Conservation (phyloP, 2,329 filamentous ascomycete genomes). For the Alternaria hordeiaustralica region DNA sequence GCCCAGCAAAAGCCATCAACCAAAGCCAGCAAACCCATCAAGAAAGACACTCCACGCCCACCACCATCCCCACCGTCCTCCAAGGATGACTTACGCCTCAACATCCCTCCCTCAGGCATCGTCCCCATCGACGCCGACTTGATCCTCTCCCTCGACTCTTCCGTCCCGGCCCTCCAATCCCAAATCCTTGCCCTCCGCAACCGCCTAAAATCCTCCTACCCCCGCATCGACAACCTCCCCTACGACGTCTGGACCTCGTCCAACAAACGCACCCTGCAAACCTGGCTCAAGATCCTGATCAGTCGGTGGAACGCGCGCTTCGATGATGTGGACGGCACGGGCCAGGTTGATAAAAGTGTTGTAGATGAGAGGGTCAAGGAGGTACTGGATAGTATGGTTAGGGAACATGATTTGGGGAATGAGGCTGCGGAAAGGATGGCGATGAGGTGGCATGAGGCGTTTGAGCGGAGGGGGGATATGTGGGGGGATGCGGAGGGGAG, state of each 20-base stretch:
- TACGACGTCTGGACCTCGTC: constrained; percentile 31
- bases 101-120: constrained; percentile 13
- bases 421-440: constrained; percentile 36
- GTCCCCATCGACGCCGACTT: constrained; percentile 28
- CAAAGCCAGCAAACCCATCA: neutral
- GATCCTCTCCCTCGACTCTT: constrained; percentile 22
- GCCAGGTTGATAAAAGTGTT: neutral
- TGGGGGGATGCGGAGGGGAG: constrained; percentile 8
- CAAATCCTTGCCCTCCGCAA: constrained; percentile 27
- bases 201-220: constrained; percentile 30
- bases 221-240: constrained; percentile 34
- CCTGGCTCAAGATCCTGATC: constrained; percentile 37
- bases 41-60: neutral
- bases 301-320: constrained; percentile 32
- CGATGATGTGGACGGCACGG: constrained; percentile 12
- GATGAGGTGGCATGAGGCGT: constrained; percentile 25
- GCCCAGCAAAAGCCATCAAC: neutral
- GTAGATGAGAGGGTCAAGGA: constrained; percentile 19
- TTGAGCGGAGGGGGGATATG: constrained; percentile 10
- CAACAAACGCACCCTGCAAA: constrained; percentile 27
- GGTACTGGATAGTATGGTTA: constrained; percentile 33
- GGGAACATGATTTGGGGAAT: constrained; percentile 29
- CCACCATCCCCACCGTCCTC: neutral
- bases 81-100: constrained; percentile 15
- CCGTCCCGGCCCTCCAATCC: constrained; percentile 22